Conservation (phyloP, 1,284 basidiomycete genomes). For the Tilletiopsis washingtonensis region DNA sequence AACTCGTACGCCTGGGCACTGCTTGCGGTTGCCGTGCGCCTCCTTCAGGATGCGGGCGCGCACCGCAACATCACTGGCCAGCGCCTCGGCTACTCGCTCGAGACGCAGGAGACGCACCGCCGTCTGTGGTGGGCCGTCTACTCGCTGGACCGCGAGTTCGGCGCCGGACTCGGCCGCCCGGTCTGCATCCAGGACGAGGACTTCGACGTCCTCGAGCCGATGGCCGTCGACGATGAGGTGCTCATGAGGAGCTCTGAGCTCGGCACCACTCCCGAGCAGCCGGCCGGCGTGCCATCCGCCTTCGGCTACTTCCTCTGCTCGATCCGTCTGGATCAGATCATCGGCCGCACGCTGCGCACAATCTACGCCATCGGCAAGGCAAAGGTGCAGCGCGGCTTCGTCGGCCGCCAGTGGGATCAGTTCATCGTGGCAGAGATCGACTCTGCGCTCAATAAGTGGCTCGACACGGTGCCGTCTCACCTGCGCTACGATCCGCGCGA, state of each 20-base stretch:
- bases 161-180: constrained; percentile 25
- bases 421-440: constrained; percentile 39
- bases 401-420: constrained; percentile 31
- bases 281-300: constrained; percentile 12
- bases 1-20: constrained; percentile 24
- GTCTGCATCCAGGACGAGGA: constrained; percentile 38
- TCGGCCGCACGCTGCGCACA: constrained; percentile 35
- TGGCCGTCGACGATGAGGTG: constrained; percentile 29
- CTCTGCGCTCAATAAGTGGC: constrained; percentile 37
- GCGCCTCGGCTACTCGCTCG: constrained; percentile 16
- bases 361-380: constrained; percentile 37
- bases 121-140: constrained; percentile 35
- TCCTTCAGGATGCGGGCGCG: constrained; percentile 27
- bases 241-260: constrained; percentile 18
- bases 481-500: constrained; percentile 30
- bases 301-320: constrained; percentile 26
- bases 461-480: constrained; percentile 30
- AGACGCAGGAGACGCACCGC: constrained; percentile 25
- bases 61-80: constrained; percentile 28
- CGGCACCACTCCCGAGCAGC: constrained; percentile 17
- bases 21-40: constrained; percentile 21
- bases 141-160: constrained; percentile 26
- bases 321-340: constrained; percentile 28
- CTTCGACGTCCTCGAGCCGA: constrained; percentile 30
- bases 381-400: constrained; percentile 26